Conservation (phyloP, 148 eudicot genomes). For the Mesembryanthemum crystallinum region DNA sequence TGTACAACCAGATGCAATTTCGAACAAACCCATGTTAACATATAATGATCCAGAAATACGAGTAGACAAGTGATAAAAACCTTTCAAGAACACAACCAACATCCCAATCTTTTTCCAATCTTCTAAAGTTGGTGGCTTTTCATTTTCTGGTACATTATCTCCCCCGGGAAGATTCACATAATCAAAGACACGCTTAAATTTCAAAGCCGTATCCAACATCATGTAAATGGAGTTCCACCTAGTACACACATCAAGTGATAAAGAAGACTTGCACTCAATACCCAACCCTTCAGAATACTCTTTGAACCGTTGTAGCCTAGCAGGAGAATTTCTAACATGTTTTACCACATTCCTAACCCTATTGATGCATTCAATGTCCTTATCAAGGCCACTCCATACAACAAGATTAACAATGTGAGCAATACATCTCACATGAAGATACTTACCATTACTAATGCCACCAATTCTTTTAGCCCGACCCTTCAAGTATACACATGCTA, state of each 20-base stretch:
- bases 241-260: not conserved
- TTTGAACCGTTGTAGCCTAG: no score
- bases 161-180: not conserved
- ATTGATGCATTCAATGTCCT: no score
- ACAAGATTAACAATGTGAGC: not conserved
- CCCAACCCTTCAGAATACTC: no score
- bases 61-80: not conserved
- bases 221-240: not conserved
- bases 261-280: not conserved
- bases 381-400: no score
- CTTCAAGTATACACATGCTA: not conserved
- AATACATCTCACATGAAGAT: not conserved
- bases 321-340: no score
- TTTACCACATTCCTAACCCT: not conserved
- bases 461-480: not conserved
- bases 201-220: not conserved
- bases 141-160: no score
- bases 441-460: no score
- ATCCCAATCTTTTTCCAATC: conserved; percentile 3
- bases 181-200: not conserved
- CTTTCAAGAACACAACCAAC: not conserved
- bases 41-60: not conserved
- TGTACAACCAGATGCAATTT: not conserved
- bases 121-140: not conserved
- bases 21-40: not conserved